A percentile compares a stretch with the other conserved stretches of the same genome.
Evolutionary conservation across 2,329 filamentous ascomycete species (phyloP).

Genomic region (Epichloe scottii): DNA sequence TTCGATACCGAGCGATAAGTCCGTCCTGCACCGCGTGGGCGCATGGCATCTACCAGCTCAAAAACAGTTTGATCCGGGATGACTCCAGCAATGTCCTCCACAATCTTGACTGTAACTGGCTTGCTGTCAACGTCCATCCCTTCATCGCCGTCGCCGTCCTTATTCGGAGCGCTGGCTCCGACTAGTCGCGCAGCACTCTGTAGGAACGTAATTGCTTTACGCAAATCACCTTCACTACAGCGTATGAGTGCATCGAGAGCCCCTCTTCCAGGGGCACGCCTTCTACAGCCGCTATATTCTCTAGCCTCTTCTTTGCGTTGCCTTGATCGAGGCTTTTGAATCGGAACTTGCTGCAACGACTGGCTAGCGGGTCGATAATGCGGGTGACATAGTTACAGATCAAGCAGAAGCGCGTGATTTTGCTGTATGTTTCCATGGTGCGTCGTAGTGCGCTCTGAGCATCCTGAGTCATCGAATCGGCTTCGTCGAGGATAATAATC

Average conservation of each 20-base stretch:
- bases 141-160: conserved; percentile 40
- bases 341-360: conserved; percentile 88
- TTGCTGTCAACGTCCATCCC: conserved; percentile 50
- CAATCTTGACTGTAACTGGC: conserved; percentile 59
- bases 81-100: conserved; percentile 94
- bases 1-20: conserved; percentile 64
- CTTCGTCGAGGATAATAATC: conserved; percentile 96
- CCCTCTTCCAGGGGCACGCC: conserved; percentile 60
- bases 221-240: conserved; percentile 84
- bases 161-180: conserved; percentile 45
- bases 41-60: conserved; percentile 59
- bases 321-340: conserved; percentile 91
- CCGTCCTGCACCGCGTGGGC: conserved; percentile 50
- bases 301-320: conserved; percentile 67
- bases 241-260: conserved; percentile 73
- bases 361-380: conserved; percentile 93
- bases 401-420: conserved; percentile 92
- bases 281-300: conserved; percentile 72
- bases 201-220: conserved; percentile 91
- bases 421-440: conserved; percentile 97
- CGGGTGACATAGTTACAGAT: conserved; percentile 98
- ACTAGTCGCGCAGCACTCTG: conserved; percentile 88
- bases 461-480: conserved; percentile 98
- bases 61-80: conserved; percentile 69
- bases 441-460: conserved; percentile 83